Conservation (phyloP, 1,284 basidiomycete genomes). For the Apiotrichum veenhuisii region DNA sequence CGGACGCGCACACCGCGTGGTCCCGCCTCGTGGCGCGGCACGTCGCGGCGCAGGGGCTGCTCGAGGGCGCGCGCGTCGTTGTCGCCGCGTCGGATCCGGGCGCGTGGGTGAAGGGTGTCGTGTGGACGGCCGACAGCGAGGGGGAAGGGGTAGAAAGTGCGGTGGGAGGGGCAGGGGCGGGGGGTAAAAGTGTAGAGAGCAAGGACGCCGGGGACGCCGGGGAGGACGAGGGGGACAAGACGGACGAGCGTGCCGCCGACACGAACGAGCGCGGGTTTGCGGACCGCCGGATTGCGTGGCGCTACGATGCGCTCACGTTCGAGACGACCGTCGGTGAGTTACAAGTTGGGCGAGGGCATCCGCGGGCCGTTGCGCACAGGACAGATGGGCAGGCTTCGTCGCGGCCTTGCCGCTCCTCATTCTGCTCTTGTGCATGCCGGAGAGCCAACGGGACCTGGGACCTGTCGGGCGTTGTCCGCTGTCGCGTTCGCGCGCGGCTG, state of each 20-base stretch:
- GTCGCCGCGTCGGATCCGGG: constrained; percentile 62
- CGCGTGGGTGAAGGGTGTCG: constrained; percentile 62
- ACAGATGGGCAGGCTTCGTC: no score
- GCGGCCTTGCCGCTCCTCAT: no score
- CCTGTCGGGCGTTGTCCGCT: no score
- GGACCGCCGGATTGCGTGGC: constrained; percentile 78
- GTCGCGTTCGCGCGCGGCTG: no score
- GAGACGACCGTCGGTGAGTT: constrained; percentile 66
- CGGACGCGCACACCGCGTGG: constrained; percentile 81
- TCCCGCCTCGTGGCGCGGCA: constrained; percentile 82
- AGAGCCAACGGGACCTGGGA: no score
- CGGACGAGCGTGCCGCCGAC: constrained; percentile 45
- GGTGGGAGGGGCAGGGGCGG: constrained; percentile 61
- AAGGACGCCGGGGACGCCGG: constrained; percentile 54
- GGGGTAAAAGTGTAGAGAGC: constrained; percentile 21
- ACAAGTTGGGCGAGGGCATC: no score
- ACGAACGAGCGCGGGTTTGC: constrained; percentile 54
- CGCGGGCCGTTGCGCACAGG: no score
- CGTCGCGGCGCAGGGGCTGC: constrained; percentile 79
- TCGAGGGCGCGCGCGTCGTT: constrained; percentile 63
- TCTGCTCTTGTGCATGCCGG: no score
- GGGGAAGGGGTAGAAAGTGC: constrained; percentile 56
- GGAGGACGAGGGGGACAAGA: constrained; percentile 48
- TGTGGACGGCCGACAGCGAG: constrained; percentile 61
- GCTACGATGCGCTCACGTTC: constrained; percentile 86